A percentile compares a stretch with the other conserved stretches of the same genome.
phyloP scores from a whole-genome alignment of 2,329 filamentous ascomycete species.

The Aureobasidium sp. region DNA sequence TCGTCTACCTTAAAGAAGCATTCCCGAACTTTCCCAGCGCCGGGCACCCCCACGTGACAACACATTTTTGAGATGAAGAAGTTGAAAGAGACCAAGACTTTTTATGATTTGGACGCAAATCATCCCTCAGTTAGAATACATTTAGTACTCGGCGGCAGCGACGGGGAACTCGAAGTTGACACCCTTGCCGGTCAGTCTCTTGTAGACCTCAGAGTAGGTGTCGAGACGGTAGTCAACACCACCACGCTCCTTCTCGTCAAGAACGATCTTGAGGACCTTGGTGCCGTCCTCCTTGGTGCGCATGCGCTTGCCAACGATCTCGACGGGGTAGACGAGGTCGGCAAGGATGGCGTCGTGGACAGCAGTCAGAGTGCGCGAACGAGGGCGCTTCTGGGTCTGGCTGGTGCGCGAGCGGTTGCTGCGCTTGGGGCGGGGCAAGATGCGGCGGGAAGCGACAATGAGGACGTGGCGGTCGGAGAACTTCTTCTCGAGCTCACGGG shows the following conservation, averaged over 20 bases:
- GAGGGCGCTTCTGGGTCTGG: constrained; percentile 97
- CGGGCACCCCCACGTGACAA: constrained; percentile 14
- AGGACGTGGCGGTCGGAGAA: constrained; percentile 99
- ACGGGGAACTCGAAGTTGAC: constrained; percentile 99
- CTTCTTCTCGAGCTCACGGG: constrained; percentile 99
- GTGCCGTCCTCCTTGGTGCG: constrained; percentile 97
- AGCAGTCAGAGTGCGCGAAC: constrained; percentile 93
- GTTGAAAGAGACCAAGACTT: constrained; percentile 10
- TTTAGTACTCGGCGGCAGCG: constrained; percentile 73
- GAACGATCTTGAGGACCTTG: constrained; percentile 98
- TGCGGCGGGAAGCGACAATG: constrained; percentile 97
- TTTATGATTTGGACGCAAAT: constrained; percentile 11
- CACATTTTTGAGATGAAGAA: constrained; percentile 11
- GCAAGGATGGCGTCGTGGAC: constrained; percentile 97
- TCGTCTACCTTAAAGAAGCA: constrained; percentile 2
- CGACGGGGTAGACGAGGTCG: constrained; percentile 98
- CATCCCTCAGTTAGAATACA: constrained; percentile 18
- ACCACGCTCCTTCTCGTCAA: constrained; percentile 99
- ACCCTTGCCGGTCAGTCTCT: constrained; percentile 88
- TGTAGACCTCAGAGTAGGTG: constrained; percentile 99
- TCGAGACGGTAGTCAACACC: constrained; percentile 99
- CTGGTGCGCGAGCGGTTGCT: constrained; percentile 92
- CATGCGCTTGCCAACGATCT: constrained; percentile 98
- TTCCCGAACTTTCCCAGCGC: constrained; percentile 8
- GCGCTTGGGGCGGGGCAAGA: constrained; percentile 96